A percentile compares a stretch with the other conserved stretches of the same genome.
phyloP scores from a whole-genome alignment of 2,329 filamentous ascomycete species.

The Cladosporium sp. region DNA sequence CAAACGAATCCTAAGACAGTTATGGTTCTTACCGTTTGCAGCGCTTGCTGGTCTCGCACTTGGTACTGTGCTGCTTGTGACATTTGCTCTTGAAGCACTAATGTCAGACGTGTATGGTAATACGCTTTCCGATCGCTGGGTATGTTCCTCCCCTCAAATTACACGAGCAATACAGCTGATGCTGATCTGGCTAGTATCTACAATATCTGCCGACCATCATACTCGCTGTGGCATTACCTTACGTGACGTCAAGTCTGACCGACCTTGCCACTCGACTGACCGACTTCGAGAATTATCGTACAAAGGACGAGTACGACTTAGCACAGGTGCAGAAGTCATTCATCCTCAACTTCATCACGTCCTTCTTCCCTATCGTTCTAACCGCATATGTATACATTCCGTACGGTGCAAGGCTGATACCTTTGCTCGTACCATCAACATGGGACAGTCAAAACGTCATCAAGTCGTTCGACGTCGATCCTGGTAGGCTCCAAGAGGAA shows the following conservation, averaged over 20 bases:
- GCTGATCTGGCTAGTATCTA: neutral
- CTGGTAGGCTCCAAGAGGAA: constrained; percentile 79
- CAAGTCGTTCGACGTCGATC: constrained; percentile 69
- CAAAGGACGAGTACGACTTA: constrained; percentile 74
- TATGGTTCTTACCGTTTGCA: constrained; percentile 8
- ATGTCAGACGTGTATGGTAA: constrained; percentile 10
- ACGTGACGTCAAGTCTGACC: constrained; percentile 31
- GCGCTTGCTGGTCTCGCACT: neutral
- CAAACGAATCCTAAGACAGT: constrained; percentile 8
- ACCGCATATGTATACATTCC: constrained; percentile 94
- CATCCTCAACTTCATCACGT: constrained; percentile 93
- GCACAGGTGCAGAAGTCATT: constrained; percentile 91
- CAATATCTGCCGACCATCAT: constrained; percentile 4
- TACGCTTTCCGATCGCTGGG: constrained; percentile 4
- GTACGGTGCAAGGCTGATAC: constrained; percentile 77
- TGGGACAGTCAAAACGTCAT: constrained; percentile 67
- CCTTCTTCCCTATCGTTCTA: constrained; percentile 82
- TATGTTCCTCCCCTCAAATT: neutral
- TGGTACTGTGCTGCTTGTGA: constrained; percentile 3
- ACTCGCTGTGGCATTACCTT: constrained; percentile 2
- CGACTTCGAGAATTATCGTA: constrained; percentile 79
- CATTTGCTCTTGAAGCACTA: constrained; percentile 1
- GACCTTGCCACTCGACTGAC: constrained; percentile 52
- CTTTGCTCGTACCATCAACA: constrained; percentile 71
- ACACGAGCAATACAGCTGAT: neutral